Percentiles rank a stretch among this genome's conserved stretches.
phyloP scores from a whole-genome alignment of 2,329 filamentous ascomycete genomes.

The Tolypocladium amazonense region DNA sequence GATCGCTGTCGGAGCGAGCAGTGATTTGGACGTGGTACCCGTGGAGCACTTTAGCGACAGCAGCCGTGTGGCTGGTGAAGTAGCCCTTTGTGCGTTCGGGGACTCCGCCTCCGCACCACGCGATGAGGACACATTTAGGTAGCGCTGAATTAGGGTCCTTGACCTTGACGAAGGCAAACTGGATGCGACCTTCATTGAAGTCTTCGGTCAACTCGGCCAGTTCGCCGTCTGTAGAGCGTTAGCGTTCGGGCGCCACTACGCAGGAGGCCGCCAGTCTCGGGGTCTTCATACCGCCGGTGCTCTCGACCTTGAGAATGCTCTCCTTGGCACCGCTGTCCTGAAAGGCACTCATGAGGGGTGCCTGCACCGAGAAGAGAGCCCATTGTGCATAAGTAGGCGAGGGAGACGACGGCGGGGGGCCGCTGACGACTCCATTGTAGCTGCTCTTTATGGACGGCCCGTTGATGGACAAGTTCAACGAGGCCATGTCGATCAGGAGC shows the following conservation, averaged over 20 bases:
- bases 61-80: constrained; percentile 87
- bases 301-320: constrained; percentile 90
- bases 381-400: constrained; percentile 85
- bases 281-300: constrained; percentile 59
- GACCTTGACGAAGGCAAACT: constrained; percentile 95
- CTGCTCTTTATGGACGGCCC: constrained; percentile 78
- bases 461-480: constrained; percentile 69
- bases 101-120: constrained; percentile 95
- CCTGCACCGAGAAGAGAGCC: constrained; percentile 88
- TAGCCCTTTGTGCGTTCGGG: constrained; percentile 98
- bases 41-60: constrained; percentile 85
- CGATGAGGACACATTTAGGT: constrained; percentile 87
- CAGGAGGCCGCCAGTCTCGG: background rate
- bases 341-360: constrained; percentile 86
- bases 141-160: constrained; percentile 86
- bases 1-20: constrained; percentile 79
- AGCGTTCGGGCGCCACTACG: constrained; percentile 9
- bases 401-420: constrained; percentile 36
- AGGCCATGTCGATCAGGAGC: constrained; percentile 49
- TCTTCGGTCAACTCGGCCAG: constrained; percentile 84
- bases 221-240: constrained; percentile 65
- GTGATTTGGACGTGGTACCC: constrained; percentile 98
- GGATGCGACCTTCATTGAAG: constrained; percentile 91
- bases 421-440: constrained; percentile 51
- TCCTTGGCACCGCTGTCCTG: constrained; percentile 80